Conservation (phyloP, 1,139 yeast species). For the Suhomyces choctaworum region DNA sequence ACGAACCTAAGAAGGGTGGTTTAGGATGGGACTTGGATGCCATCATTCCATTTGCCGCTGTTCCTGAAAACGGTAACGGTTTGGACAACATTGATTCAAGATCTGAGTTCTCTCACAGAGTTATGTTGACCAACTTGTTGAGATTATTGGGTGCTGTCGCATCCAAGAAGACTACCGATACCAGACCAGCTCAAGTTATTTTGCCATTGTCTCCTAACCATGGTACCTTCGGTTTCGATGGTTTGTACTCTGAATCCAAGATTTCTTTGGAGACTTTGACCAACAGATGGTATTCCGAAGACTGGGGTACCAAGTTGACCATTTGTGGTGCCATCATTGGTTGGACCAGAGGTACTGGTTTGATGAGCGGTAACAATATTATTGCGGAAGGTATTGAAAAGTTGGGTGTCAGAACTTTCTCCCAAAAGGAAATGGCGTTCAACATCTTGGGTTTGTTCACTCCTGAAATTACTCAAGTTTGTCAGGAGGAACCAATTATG, state of each 20-base stretch:
- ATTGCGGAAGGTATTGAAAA: conserved; percentile 97
- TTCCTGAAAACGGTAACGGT: conserved; percentile 97
- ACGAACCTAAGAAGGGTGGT: conserved; percentile 80
- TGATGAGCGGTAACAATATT: conserved; percentile 95
- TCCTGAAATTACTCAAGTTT: conserved; percentile 78
- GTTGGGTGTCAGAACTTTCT: conserved; percentile 94
- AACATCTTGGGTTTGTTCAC: conserved; percentile 92
- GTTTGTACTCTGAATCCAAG: conserved; percentile 96
- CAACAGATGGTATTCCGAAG: conserved; percentile 98
- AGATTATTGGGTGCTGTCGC: conserved; percentile 91
- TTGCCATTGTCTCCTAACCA: conserved; percentile 97
- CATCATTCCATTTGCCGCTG: conserved; percentile 96
- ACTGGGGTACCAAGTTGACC: conserved; percentile 92
- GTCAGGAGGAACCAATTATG: conserved; percentile 93
- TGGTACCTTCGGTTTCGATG: conserved; percentile 97
- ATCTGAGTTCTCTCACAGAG: conserved; percentile 97
- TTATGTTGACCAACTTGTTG: conserved; percentile 93
- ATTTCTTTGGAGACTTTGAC: conserved; percentile 90
- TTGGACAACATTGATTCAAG: conserved; percentile 88
- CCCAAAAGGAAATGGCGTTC: conserved; percentile 99
- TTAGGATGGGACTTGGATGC: conserved; percentile 98
- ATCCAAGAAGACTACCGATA: conserved; percentile 79
- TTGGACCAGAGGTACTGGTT: conserved; percentile 99
- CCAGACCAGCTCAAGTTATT: conserved; percentile 97
- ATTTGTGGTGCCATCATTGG: conserved; percentile 98